Evolutionary conservation across 208 protist species (phyloP), one percentile per base, ranked within the genome.

Genomic region (Strigomonas culicis): DNA sequence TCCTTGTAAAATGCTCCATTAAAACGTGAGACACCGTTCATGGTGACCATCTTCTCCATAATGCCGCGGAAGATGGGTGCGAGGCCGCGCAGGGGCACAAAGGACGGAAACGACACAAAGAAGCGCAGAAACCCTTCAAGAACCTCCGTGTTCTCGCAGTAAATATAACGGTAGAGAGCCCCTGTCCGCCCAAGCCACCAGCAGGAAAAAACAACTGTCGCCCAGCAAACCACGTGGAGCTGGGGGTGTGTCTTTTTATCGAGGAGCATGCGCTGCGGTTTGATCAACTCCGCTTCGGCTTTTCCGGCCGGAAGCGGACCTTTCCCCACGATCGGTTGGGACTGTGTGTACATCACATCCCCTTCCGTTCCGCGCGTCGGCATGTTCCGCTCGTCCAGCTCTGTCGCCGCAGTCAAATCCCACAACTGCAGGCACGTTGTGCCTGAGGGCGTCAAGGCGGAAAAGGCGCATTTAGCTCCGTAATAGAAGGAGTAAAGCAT

Each of bases 181-280:
- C 82, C 84, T 0, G 74, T 85, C 56, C 86, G 89, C 6, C 72
- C 57, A 1, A 96, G 72, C 87, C 90, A 96, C 90, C 90, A 96
- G 34, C 72, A 87, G 17, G 80, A 34, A 69, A 93, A 96, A 25
- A 94, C 60, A 17, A 92, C 75, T 8, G 82, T 61, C 44, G 74
- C 68, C 86, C 87, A 93, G 46, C 59, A 75, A 32, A 75, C 79
- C 21, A 92, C 65, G 60, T 94, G 84, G 15, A 92, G 66, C 27
- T 80, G 73, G 7, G 90, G 90, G 66, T 96, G 87, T 1, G 80
- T 90, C 21, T 59, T 53, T 41, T 82, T 83, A 50, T 72, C 57
- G 2, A 91, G n/a, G 11, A 85, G 63, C 30, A 92, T 71, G 28
- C 58, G 55, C 65, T 75, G 75, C 27, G 60, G 28, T 13, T 69